Conservation (phyloP, 345 rosid species). For the Gossypium bickii region DNA sequence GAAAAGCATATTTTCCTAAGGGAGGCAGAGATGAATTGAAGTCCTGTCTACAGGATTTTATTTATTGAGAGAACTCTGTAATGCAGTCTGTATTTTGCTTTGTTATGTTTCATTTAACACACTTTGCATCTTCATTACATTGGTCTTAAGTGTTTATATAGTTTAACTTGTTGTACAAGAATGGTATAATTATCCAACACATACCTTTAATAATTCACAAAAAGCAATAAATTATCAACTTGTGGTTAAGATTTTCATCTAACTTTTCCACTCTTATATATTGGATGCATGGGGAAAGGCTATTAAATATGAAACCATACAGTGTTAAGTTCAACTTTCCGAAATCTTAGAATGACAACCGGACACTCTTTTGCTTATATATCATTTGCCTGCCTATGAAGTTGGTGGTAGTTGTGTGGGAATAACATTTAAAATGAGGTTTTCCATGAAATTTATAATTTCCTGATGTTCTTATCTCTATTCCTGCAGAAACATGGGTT, state of each 20-base stretch:
- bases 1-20: background rate
- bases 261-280: background rate
- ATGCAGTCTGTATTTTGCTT: background rate
- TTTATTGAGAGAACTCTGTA: background rate
- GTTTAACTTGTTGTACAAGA: background rate
- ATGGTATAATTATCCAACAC: background rate
- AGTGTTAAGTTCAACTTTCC: background rate
- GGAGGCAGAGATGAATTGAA: background rate
- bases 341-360: background rate
- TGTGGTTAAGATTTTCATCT: background rate
- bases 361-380: background rate
- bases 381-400: background rate
- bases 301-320: background rate
- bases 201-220: background rate
- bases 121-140: background rate
- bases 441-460: background rate
- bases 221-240: background rate
- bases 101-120: slow-evolving; percentile 7
- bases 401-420: background rate
- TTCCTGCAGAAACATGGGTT: slow-evolving; percentile 49
- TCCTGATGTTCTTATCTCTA: slow-evolving; percentile 2
- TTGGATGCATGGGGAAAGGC: background rate
- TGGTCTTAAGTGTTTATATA: background rate
- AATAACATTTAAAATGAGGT: background rate
- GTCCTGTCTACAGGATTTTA: background rate